These are phyloP conservation scores for Nicotiana obtusifolia DNA, from an alignment of 257 asterid species.

Conservation along the genomic window DNA sequence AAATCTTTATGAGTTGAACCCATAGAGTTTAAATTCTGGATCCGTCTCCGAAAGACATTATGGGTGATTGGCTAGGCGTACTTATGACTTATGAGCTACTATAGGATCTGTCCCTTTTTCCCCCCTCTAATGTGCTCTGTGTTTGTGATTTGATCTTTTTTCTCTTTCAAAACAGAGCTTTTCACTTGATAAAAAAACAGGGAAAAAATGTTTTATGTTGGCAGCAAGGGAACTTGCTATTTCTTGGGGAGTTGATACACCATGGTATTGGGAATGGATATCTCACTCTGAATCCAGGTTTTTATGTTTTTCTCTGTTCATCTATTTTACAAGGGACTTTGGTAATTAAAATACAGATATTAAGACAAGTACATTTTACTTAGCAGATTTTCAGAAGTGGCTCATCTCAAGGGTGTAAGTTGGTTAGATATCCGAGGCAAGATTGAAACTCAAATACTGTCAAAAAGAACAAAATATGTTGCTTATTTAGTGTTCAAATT, in stretches of 20 bases:
- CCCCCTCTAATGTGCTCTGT: neutral
- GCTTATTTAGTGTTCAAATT: conserved; percentile 10
- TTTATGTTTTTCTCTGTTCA: neutral
- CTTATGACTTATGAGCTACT: too few relatives aligned
- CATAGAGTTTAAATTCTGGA: too few relatives aligned
- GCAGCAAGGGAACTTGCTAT: conserved; percentile 4
- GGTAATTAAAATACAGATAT: neutral
- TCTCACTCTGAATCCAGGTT: neutral
- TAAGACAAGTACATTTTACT: neutral
- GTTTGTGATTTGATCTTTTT: neutral
- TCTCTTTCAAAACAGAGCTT: neutral
- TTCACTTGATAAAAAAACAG: neutral
- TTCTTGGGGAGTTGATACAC: conserved; percentile 7
- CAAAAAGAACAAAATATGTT: neutral
- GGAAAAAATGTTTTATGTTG: conserved; percentile 12
- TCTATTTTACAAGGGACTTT: neutral
- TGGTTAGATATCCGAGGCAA: neutral
- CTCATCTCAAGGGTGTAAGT: neutral
- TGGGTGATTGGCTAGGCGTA: too few relatives aligned
- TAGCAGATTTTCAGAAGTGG: neutral
- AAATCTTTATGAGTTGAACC: too few relatives aligned
- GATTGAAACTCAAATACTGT: conserved; percentile 2
- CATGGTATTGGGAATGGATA: conserved; percentile 4
- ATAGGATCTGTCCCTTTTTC: too few relatives aligned
- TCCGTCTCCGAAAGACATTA: too few relatives aligned